Evolutionary conservation across 331 rosid genomes (phyloP).

Genomic region (Malus hybrid): DNA sequence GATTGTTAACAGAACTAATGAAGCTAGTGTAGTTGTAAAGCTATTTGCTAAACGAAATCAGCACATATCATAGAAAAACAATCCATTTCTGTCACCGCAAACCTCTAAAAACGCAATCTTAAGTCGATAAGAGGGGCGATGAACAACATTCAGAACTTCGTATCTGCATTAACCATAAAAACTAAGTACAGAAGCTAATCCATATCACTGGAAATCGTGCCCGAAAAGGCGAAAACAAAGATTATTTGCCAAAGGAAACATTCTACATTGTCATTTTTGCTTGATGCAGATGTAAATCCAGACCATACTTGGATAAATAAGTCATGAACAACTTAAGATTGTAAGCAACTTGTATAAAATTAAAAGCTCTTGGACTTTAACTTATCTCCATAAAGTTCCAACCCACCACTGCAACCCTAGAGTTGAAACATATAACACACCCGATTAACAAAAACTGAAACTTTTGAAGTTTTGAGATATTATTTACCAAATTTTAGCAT

Average conservation of each 20-base stretch:
- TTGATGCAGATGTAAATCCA: neutral
- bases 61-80: neutral
- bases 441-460: constrained; percentile 67
- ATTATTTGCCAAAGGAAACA: neutral
- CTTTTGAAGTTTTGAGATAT: constrained; percentile 1
- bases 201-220: neutral
- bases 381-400: too few species aligned
- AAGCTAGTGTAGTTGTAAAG: neutral
- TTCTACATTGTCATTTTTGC: neutral
- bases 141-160: constrained; percentile 67
- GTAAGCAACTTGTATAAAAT: neutral
- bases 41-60: neutral
- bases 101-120: constrained; percentile 91
- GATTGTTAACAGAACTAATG: neutral
- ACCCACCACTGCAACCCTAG: too few species aligned
- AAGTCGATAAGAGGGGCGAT: constrained; percentile 65
- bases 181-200: neutral
- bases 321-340: neutral
- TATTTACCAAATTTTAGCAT: neutral
- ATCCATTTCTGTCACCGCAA: neutral
- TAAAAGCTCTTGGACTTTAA: too few species aligned
- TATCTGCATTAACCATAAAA: constrained; percentile 40
- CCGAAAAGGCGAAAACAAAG: neutral
- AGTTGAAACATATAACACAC: constrained; percentile 19
- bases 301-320: neutral